These are phyloP conservation scores for Ustilago crameri DNA, from an alignment of 1,284 basidiomycete genomes.

Conservation along the genomic window DNA sequence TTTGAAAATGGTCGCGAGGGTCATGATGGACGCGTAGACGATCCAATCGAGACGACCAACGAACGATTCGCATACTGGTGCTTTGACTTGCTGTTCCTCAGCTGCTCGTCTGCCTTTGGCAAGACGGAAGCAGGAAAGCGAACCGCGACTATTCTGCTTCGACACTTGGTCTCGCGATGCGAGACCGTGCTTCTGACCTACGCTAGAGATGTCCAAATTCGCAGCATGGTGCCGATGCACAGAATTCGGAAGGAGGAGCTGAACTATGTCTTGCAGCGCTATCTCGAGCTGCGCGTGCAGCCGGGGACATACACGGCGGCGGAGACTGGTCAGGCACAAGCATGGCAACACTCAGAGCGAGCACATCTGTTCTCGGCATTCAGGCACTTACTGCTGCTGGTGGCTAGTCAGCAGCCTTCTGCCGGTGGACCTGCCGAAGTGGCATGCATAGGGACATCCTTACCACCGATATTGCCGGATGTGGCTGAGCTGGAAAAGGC, in stretches of 20 bases:
- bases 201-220: conserved; percentile 81
- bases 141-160: conserved; percentile 16
- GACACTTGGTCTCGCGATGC: conserved; percentile 72
- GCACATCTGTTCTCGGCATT: conserved; percentile 38
- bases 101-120: conserved; percentile 73
- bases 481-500: conserved; percentile 7
- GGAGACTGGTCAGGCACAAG: neutral
- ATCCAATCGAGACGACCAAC: conserved; percentile 72
- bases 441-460: conserved; percentile 27
- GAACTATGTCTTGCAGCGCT: conserved; percentile 76
- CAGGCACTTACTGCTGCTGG: conserved; percentile 22
- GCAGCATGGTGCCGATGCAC: conserved; percentile 73
- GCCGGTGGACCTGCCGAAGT: conserved; percentile 6
- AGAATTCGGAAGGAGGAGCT: conserved; percentile 85
- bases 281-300: conserved; percentile 28
- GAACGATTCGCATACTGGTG: conserved; percentile 94
- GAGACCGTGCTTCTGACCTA: conserved; percentile 77
- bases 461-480: conserved; percentile 21
- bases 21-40: conserved; percentile 45
- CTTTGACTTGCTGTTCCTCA: conserved; percentile 84
- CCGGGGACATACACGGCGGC: conserved; percentile 9
- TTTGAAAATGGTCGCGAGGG: conserved; percentile 19
- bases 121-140: neutral
- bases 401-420: conserved; percentile 9
- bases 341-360: conserved; percentile 23